Percentiles rank a stretch among this genome's conserved stretches.
These are phyloP conservation scores for Talaromyces sp. DNA, from an alignment of 2,329 filamentous ascomycete species.

Conservation along the genomic window DNA sequence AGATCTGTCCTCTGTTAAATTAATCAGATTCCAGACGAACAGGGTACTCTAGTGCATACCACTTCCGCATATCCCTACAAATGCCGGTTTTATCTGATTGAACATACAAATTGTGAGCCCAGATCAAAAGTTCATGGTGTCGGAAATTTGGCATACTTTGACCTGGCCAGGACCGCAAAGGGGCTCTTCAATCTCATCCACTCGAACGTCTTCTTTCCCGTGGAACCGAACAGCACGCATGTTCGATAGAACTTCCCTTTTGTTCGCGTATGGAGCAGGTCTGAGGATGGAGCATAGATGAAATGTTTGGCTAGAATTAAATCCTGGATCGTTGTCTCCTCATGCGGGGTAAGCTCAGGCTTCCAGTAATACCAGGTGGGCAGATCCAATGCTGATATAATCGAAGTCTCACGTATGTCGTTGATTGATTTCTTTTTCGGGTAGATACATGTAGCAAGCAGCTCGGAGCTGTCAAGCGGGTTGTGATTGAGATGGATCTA, in stretches of 20 bases:
- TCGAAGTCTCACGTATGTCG: too few relatives aligned
- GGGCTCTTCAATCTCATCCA: slow-evolving; percentile 40
- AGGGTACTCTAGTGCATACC: slow-evolving; percentile 16
- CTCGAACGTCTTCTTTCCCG: slow-evolving; percentile 37
- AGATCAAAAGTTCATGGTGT: not conserved
- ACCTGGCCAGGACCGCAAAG: slow-evolving; percentile 55
- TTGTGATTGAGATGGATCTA: too few relatives aligned
- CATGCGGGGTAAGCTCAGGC: too few relatives aligned
- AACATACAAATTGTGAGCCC: not conserved
- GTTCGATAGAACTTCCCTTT: not conserved
- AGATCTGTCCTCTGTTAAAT: slow-evolving; percentile 38
- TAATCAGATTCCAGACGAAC: not conserved
- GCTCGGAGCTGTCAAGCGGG: too few relatives aligned
- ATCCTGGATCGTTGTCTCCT: too few relatives aligned
- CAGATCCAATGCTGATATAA: too few relatives aligned
- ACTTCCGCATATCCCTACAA: slow-evolving; percentile 40
- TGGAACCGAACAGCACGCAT: slow-evolving; percentile 44
- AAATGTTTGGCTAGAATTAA: too few relatives aligned
- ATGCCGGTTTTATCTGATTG: slow-evolving; percentile 32
- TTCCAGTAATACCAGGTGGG: too few relatives aligned
- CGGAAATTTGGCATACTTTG: slow-evolving; percentile 28
- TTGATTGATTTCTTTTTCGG: too few relatives aligned
- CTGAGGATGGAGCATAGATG: too few relatives aligned
- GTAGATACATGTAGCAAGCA: too few relatives aligned
- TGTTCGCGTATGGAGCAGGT: too few relatives aligned